Percentiles rank a stretch among this genome's conserved stretches.
phyloP scores from a whole-genome alignment of 1,284 basidiomycete genomes.

The Ceratobasidium sp. region DNA sequence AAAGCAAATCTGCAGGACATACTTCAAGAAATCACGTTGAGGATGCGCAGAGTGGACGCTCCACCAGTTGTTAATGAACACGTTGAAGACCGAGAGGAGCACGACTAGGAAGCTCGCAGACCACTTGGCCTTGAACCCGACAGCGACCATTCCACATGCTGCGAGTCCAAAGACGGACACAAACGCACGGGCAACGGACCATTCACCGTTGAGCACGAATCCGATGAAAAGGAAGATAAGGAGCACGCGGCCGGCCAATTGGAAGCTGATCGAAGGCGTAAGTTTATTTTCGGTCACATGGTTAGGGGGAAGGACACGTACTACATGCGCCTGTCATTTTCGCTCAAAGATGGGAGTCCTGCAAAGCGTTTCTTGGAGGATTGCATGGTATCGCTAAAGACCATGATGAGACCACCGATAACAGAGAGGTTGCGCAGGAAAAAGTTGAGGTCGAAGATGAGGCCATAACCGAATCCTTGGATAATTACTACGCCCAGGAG shows the following conservation, averaged over 20 bases:
- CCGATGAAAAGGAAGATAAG: constrained; percentile 99
- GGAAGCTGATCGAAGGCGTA: constrained; percentile 66
- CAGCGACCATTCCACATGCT: constrained; percentile 96
- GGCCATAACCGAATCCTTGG: constrained; percentile 93
- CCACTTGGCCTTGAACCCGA: constrained; percentile 99
- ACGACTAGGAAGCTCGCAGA: constrained; percentile 96
- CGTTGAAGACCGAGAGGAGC: constrained; percentile 91
- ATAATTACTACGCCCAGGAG: constrained; percentile 90
- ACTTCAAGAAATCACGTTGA: constrained; percentile 97
- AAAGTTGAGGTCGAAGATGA: constrained; percentile 98
- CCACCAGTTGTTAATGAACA: constrained; percentile 99
- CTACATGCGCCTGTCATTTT: constrained; percentile 99
- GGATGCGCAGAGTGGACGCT: constrained; percentile 90
- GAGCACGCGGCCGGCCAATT: constrained; percentile 93
- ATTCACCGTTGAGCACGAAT: constrained; percentile 92
- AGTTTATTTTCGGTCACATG: constrained; percentile 13
- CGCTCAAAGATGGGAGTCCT: constrained; percentile 86
- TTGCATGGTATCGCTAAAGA: constrained; percentile 93
- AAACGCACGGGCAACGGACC: constrained; percentile 83
- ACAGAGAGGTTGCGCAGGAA: constrained; percentile 96
- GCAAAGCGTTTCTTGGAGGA: constrained; percentile 88
- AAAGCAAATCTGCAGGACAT: constrained; percentile 47
- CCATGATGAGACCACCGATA: constrained; percentile 94
- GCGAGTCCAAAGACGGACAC: constrained; percentile 86
- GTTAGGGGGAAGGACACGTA: constrained; percentile 54